Base-by-base conservation (phyloP, 495 filamentous ascomycete genomes). In the Neurospora africana region DNA sequence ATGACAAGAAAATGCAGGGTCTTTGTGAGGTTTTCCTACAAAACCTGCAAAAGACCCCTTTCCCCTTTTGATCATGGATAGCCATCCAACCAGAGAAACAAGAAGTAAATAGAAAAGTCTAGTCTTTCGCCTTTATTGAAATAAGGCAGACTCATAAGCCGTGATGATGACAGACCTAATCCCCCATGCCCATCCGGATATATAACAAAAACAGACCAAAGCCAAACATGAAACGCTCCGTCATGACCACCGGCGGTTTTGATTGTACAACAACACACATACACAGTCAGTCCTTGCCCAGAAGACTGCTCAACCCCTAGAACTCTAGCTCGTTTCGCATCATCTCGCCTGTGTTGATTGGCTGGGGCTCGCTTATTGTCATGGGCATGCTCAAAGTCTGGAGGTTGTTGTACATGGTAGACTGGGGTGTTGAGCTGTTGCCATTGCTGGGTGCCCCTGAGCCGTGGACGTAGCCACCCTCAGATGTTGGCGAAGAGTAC, bases 401-500 rank as follows among this genome's bases (percentile, higher is more conserved):
- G 71, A 83, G 83, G 76, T 78, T 84, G 78, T 83, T 87, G 78
- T 75, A 87, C 69, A 81, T 73, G 35, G 79, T 76, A 36, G 74
- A 19, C 27, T 82, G 81, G 1, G 75, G 65, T 77, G 75, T 71
- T 21, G 80, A 69, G 69, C 75, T 73, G 80, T 81, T 72, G 69
- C 74, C 71, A 76, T 80, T 81, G 53, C 82, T 75, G 11, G 82
- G 79, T 74, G 83, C 83, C 21, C 85, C 78, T 5, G 85, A 83
- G 10, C 79, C 76, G 1, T 81, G 78, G 6, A 86, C 77, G 73
- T 87, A 89, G 47, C 85, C 86, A 72, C 82, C 81, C 69, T 88
- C 87, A 0, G 88, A 89, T 17, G 86, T 87, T 6, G 91, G 91
- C 5, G 90, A 92, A 10, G 87, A 87, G 76, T 85, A 86, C 69